A percentile compares a stretch with the other conserved stretches of the same genome.
Conservation (phyloP, 768 basidiomycete genomes). For the Mycena indigotica region DNA sequence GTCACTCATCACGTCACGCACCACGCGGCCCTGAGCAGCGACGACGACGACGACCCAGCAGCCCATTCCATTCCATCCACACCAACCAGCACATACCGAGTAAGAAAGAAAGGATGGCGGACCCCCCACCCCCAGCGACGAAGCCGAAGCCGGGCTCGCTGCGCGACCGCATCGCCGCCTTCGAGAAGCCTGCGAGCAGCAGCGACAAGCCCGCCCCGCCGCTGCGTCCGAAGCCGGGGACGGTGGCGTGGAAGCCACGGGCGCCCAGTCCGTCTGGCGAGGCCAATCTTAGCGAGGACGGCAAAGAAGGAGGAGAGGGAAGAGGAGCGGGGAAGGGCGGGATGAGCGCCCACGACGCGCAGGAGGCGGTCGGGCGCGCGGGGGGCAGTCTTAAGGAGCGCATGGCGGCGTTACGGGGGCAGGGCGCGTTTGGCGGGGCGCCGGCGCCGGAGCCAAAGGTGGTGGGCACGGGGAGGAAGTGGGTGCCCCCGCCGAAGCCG, state of each 20-base stretch:
- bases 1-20: too few relatives aligned
- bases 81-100: too few relatives aligned
- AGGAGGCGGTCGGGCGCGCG: conserved; percentile 73
- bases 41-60: too few relatives aligned
- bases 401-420: conserved; percentile 91
- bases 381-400: conserved; percentile 86
- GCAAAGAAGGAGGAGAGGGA: too few relatives aligned
- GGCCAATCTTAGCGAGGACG: conserved; percentile 19
- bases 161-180: conserved; percentile 87
- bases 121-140: conserved; percentile 55
- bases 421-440: conserved; percentile 73
- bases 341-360: conserved; percentile 87
- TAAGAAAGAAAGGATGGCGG: too few relatives aligned
- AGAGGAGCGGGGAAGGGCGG: conserved; percentile 33
- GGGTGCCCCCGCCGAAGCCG: conserved; percentile 73
- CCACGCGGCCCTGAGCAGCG: too few relatives aligned
- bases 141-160: conserved; percentile 76
- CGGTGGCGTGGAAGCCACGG: conserved; percentile 72
- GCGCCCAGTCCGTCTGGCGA: conserved; percentile 45
- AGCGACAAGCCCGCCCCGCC: conserved; percentile 47
- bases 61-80: too few relatives aligned
- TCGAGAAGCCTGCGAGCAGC: conserved; percentile 67
- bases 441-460: conserved; percentile 62
- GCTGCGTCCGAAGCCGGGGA: conserved; percentile 63
- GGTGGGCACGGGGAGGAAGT: conserved; percentile 69